Evolutionary conservation across 1,284 basidiomycete species (phyloP), one percentile per base, ranked within the genome.

Genomic region (Golubevia sp.): DNA sequence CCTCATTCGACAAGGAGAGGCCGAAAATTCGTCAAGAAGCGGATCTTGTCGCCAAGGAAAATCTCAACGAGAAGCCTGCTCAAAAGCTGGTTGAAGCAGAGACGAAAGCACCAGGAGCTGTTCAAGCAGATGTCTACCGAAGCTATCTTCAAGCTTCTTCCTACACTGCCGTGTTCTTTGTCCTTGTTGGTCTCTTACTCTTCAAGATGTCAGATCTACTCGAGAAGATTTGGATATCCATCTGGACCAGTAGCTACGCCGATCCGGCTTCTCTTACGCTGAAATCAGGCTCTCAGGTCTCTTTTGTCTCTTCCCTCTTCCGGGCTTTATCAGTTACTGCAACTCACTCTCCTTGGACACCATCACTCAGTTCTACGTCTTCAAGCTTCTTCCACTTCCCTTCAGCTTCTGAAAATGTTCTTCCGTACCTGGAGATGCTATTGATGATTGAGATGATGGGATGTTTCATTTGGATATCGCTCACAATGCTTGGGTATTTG

Each of bases 41-140:
- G 65, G 65, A 82, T 61, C 7, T 61, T 72, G 55, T 55, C 75
- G 70, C 63, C 58, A 60, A 64, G 79, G 76, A 83, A 85, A 71
- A 79, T 71, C 56, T 76, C 77, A 53, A 63, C 79, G 64, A 50
- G 83, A 89, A 88, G 83, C 88, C 88, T 71, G 87, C 90, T 0
- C 85, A 89, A 61, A 90, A 90, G 72, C 85, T 91, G 5, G 84
- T 91, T 8, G 87, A 89, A 64, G 90, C 90, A 58, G 90, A 91
- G 77, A 89, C 90, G 70, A 85, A 92, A 21, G 89, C 91, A 50
- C 86, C 87, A 0, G 92, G 92, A 1, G 88, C 88, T 57, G 92
- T 94, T 38, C 91, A 92, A 76, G 91, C 90, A 90, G 79, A 84
- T 1, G 90, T 92, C 52, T 94, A 94, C 80, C 89, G 90, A 67